Percentiles rank a stretch among this genome's conserved stretches.
These are phyloP conservation scores for Mycena capillaripes DNA, from an alignment of 768 basidiomycete genomes.

Conservation along the genomic window DNA sequence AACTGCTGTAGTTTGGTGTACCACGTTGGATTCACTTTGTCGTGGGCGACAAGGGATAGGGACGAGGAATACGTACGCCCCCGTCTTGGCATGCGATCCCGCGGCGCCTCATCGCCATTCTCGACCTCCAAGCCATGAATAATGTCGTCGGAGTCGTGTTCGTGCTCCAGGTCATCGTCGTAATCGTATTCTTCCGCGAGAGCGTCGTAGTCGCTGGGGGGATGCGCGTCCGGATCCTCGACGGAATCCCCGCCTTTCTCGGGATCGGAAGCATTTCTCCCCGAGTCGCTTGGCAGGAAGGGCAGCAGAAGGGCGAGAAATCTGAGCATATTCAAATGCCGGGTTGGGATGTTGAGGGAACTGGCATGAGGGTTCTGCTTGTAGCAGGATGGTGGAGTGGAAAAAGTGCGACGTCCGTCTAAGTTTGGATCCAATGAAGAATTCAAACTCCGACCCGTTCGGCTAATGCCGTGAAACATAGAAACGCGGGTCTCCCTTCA, in stretches of 20 bases:
- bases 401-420: not conserved
- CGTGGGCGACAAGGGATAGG: not conserved
- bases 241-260: conserved; percentile 10
- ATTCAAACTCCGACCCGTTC: conserved; percentile 14
- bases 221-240: not conserved
- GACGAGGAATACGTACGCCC: conserved; percentile 32
- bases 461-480: not conserved
- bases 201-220: conserved; percentile 4
- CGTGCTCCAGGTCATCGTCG: conserved; percentile 26
- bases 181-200: conserved; percentile 13
- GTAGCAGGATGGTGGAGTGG: not conserved
- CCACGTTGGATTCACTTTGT: conserved; percentile 21
- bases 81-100: conserved; percentile 4
- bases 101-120: not conserved
- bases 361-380: not conserved
- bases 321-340: conserved; percentile 16
- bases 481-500: not conserved
- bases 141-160: conserved; percentile 33
- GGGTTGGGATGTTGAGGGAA: not conserved
- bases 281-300: not conserved
- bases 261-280: conserved; percentile 5
- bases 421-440: not conserved
- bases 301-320: conserved; percentile 1
- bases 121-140: conserved; percentile 35
- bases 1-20: conserved; percentile 26